Evolutionary conservation across 805 yeast genomes (phyloP).

Genomic region (Ogataea dorogensis): DNA sequence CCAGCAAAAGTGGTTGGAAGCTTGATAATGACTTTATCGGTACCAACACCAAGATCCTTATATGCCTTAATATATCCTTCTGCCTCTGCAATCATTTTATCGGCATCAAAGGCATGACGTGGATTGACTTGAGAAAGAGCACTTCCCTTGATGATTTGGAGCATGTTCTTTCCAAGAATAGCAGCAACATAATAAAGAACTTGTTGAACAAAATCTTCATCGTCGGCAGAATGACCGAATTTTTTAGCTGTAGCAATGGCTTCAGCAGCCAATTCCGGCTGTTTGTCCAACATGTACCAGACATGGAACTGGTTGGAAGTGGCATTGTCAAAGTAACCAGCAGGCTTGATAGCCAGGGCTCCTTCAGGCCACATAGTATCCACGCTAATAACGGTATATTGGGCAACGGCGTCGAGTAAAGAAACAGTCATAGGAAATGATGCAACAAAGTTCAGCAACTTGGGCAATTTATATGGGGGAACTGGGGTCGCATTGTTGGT

Average conservation of each 20-base stretch:
- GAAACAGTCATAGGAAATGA: slow-evolving; percentile 14
- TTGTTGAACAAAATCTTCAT: slow-evolving; percentile 18
- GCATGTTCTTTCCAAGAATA: slow-evolving; percentile 21
- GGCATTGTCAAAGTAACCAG: slow-evolving; percentile 20
- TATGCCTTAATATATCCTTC: slow-evolving; percentile 29
- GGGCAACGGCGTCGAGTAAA: slow-evolving; percentile 14
- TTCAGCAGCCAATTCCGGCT: slow-evolving; percentile 19
- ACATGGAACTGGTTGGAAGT: slow-evolving; percentile 28
- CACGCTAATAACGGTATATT: slow-evolving; percentile 17
- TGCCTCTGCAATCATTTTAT: slow-evolving; percentile 27
- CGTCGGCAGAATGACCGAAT: slow-evolving; percentile 8
- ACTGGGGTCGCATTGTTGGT: background rate
- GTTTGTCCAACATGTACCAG: slow-evolving; percentile 21
- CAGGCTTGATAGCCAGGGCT: slow-evolving; percentile 11
- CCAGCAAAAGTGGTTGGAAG: slow-evolving; percentile 35
- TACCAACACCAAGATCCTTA: slow-evolving; percentile 31
- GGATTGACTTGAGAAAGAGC: slow-evolving; percentile 31
- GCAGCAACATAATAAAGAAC: slow-evolving; percentile 24
- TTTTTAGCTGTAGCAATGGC: slow-evolving; percentile 19
- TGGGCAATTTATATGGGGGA: slow-evolving; percentile 1
- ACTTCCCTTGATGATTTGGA: slow-evolving; percentile 20
- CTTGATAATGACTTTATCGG: slow-evolving; percentile 32
- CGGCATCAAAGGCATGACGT: slow-evolving; percentile 24
- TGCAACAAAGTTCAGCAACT: too few species aligned
- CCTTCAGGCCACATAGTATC: slow-evolving; percentile 22